phyloP scores from a whole-genome alignment of 805 yeast genomes.

The Candida fluviatilis region DNA sequence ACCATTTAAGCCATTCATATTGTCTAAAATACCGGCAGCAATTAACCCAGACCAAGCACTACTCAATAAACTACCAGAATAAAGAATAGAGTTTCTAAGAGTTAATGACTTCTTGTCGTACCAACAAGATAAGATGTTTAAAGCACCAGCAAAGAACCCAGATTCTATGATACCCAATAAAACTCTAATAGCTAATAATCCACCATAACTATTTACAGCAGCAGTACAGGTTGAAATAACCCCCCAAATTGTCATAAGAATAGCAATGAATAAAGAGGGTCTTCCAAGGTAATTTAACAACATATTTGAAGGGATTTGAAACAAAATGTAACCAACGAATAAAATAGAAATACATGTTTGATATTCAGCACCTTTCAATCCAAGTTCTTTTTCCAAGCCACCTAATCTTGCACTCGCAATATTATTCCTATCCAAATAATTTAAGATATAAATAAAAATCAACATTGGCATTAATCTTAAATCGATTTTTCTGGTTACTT shows the following conservation, averaged over 20 bases:
- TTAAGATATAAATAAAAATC: conserved; percentile 47
- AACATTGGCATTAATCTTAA: conserved; percentile 47
- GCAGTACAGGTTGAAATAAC: conserved; percentile 44
- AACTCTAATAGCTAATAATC: conserved; percentile 43
- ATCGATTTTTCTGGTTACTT: conserved; percentile 46
- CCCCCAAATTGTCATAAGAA: conserved; percentile 52
- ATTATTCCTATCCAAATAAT: conserved; percentile 49
- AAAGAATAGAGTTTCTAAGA: conserved; percentile 46
- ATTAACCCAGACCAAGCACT: conserved; percentile 55
- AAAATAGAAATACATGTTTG: conserved; percentile 51
- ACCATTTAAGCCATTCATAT: conserved; percentile 37
- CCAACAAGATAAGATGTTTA: conserved; percentile 52
- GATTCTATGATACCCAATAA: conserved; percentile 46
- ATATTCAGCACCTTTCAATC: conserved; percentile 39
- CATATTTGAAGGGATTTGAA: conserved; percentile 49
- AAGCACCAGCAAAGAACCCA: conserved; percentile 44
- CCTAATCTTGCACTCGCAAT: conserved; percentile 53
- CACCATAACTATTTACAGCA: conserved; percentile 40
- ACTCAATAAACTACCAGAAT: conserved; percentile 47
- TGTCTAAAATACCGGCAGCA: conserved; percentile 48
- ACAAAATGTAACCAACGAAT: conserved; percentile 45
- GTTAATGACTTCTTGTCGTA: conserved; percentile 48
- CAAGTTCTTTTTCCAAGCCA: conserved; percentile 43
- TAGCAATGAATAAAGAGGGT: conserved; percentile 49
- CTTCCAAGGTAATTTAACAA: conserved; percentile 42